Percentiles rank a stretch among this genome's conserved stretches.
Evolutionary conservation across 306 rosid species (phyloP).

Genomic region (Betula pendula): DNA sequence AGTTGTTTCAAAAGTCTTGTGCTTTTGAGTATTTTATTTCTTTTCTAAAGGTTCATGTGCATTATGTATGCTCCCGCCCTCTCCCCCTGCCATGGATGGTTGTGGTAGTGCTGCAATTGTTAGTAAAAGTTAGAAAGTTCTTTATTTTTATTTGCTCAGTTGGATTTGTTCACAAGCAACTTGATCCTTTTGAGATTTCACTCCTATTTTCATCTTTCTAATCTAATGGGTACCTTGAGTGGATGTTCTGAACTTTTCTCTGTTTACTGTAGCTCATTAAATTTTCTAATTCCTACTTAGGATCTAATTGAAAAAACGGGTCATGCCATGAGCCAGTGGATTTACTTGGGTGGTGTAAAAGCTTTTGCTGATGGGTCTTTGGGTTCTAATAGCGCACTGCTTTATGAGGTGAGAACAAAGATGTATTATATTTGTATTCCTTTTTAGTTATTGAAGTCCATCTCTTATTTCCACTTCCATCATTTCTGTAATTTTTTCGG

Average conservation of each 20-base stretch:
- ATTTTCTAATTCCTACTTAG: slow-evolving; percentile 40
- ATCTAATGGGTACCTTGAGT: not conserved
- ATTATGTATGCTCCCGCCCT: not conserved
- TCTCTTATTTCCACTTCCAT: not conserved
- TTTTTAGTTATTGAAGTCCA: not conserved
- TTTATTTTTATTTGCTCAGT: not conserved
- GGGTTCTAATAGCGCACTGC: slow-evolving; percentile 80
- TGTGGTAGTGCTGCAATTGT: not conserved
- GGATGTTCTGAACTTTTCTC: slow-evolving; percentile 11
- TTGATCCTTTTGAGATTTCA: not conserved
- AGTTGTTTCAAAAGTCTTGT: not conserved
- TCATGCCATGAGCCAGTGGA: slow-evolving; percentile 62
- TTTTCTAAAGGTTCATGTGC: not conserved
- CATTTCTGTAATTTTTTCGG: not conserved
- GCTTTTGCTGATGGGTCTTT: slow-evolving; percentile 86
- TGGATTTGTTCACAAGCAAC: not conserved
- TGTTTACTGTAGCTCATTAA: slow-evolving; percentile 24
- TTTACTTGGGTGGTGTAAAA: slow-evolving; percentile 89
- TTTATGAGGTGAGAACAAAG: slow-evolving; percentile 70
- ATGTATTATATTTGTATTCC: slow-evolving; percentile 18
- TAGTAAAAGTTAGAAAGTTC: not conserved
- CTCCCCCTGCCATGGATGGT: too few relatives aligned
- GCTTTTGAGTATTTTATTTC: not conserved
- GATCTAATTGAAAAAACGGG: slow-evolving; percentile 59
- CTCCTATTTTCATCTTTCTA: not conserved